phyloP scores from a whole-genome alignment of 148 eudicot genomes.

The Vaccinium myrtillus region DNA sequence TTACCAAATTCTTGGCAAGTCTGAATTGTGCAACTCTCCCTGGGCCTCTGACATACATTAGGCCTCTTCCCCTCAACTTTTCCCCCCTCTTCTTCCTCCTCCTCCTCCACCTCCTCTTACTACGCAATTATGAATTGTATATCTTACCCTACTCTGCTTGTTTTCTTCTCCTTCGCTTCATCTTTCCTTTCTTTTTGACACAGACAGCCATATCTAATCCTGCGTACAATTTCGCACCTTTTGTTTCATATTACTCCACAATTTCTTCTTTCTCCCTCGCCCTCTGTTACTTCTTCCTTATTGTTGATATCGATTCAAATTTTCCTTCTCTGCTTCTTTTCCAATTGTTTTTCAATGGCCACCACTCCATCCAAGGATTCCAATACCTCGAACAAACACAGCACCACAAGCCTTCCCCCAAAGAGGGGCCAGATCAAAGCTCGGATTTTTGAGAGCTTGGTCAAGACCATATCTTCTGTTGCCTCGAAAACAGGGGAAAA shows the following conservation, averaged over 20 bases:
- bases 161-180: neutral
- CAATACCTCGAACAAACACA: neutral
- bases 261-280: neutral
- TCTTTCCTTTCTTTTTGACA: neutral
- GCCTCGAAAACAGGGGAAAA: conserved; percentile 15
- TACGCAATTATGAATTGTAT: neutral
- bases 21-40: too few relatives aligned
- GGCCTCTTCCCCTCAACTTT: neutral
- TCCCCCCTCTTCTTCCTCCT: neutral
- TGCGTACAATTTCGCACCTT: neutral
- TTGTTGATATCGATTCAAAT: neutral
- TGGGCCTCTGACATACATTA: neutral
- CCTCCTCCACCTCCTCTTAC: neutral
- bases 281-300: neutral
- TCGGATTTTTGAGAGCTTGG: conserved; percentile 11
- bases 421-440: conserved; percentile 21
- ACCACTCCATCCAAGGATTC: neutral
- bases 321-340: conserved; percentile 8
- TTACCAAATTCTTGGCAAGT: neutral
- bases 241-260: neutral
- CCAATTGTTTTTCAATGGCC: neutral
- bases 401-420: neutral
- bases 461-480: neutral
- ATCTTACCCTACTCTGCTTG: neutral
- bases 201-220: neutral